A percentile compares a stretch with the other conserved stretches of the same genome.
Conservation (phyloP, 1,139 yeast genomes). For the Kazachstania sp. region DNA sequence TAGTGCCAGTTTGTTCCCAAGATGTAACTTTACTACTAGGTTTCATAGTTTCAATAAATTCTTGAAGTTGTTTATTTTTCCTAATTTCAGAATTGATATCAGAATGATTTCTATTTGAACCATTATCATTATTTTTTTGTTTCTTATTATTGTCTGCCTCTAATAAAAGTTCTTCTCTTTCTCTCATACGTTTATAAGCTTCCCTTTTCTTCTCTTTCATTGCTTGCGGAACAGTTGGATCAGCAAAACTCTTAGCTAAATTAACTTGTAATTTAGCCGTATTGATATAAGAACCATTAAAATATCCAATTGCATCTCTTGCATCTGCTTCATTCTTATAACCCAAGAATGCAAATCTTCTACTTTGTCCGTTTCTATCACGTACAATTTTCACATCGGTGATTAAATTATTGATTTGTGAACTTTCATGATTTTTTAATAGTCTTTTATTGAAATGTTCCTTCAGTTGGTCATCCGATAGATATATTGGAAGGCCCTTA, state of each 20-base stretch:
- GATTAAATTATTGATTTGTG: conserved; percentile 36
- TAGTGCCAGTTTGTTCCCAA: conserved; percentile 22
- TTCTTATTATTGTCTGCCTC: conserved; percentile 28
- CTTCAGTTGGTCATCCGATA: conserved; percentile 65
- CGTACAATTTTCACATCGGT: conserved; percentile 85
- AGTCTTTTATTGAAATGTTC: conserved; percentile 54
- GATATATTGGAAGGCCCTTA: conserved; percentile 81
- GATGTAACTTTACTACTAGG: conserved; percentile 43
- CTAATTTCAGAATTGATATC: conserved; percentile 50
- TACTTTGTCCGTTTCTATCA: conserved; percentile 73
- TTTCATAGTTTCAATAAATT: conserved; percentile 76
- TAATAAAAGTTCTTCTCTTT: conserved; percentile 42
- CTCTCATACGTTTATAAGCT: conserved; percentile 45
- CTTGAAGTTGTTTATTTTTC: conserved; percentile 61
- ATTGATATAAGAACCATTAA: conserved; percentile 71
- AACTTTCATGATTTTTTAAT: conserved; percentile 29
- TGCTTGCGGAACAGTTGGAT: conserved; percentile 70
- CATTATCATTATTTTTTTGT: conserved; percentile 14
- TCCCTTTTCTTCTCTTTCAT: conserved; percentile 55
- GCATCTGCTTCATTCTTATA: conserved; percentile 69
- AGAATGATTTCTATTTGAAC: conserved; percentile 22
- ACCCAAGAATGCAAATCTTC: conserved; percentile 92
- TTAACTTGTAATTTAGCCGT: conserved; percentile 74
- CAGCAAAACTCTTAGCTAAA: conserved; percentile 77
- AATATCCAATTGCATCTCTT: conserved; percentile 63